Conservation (phyloP, 495 filamentous ascomycete genomes). For the Cercophora samala region DNA sequence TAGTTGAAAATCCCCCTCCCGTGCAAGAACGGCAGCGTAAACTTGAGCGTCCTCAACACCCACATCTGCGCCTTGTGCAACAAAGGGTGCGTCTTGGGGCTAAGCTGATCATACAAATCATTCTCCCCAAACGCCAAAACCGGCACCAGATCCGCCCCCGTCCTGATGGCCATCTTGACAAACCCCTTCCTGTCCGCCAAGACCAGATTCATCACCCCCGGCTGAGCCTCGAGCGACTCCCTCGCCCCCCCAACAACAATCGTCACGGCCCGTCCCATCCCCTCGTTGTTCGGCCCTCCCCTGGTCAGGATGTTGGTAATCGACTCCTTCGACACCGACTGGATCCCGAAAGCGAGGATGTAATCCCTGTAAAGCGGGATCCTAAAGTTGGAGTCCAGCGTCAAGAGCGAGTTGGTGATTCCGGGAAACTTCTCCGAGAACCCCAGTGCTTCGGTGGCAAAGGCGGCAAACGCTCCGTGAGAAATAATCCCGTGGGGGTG, state of each 20-base stretch:
- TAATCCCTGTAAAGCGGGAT: conserved; percentile 95
- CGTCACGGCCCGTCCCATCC: conserved; percentile 94
- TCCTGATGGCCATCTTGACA: conserved; percentile 85
- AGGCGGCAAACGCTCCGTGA: conserved; percentile 89
- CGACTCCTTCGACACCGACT: conserved; percentile 83
- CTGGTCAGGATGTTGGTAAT: conserved; percentile 80
- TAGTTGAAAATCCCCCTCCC: conserved; percentile 95
- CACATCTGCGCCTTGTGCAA: conserved; percentile 76
- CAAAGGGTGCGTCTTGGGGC: conserved; percentile 63
- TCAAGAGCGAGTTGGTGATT: conserved; percentile 91
- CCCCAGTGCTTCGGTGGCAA: conserved; percentile 85
- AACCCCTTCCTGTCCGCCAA: conserved; percentile 85
- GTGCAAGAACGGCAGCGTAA: conserved; percentile 87
- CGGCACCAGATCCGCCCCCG: conserved; percentile 86
- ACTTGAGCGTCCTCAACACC: conserved; percentile 81
- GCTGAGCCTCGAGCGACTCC: conserved; percentile 84
- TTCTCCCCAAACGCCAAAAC: conserved; percentile 94
- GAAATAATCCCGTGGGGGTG: conserved; percentile 97
- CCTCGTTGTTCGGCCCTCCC: conserved; percentile 72
- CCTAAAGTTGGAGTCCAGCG: conserved; percentile 89
- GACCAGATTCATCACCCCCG: conserved; percentile 68
- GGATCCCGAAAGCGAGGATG: conserved; percentile 77
- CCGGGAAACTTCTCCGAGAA: conserved; percentile 89
- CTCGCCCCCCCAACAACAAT: conserved; percentile 92
- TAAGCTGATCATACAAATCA: conserved; percentile 86